phyloP scores from a whole-genome alignment of 257 asterid species.

The Ehretia macrophylla region DNA sequence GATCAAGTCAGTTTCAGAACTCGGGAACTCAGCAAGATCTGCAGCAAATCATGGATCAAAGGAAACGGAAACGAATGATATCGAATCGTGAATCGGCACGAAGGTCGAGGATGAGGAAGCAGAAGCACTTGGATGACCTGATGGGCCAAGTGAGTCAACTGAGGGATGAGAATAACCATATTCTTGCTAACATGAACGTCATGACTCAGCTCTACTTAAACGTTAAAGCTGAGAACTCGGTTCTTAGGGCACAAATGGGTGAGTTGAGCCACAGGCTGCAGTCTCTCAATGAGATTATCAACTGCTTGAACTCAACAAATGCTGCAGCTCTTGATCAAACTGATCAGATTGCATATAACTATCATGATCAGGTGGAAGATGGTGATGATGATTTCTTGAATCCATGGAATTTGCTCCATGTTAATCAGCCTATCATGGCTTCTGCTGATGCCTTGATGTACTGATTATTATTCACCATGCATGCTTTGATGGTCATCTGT shows the following conservation, averaged over 20 bases:
- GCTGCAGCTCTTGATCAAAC: neutral
- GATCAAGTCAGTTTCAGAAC: constrained; percentile 18
- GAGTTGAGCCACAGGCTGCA: constrained; percentile 43
- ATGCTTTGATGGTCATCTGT: neutral
- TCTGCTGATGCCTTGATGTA: constrained; percentile 40
- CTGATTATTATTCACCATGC: constrained; percentile 11
- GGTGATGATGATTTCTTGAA: constrained; percentile 25
- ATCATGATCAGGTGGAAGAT: constrained; percentile 16
- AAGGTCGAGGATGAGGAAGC: constrained; percentile 37
- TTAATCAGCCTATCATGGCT: constrained; percentile 48
- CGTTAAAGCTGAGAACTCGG: constrained; percentile 28
- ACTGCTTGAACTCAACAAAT: constrained; percentile 19
- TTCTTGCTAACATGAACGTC: constrained; percentile 18
- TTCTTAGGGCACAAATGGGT: constrained; percentile 27
- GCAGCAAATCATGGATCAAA: constrained; percentile 15
- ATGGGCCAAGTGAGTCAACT: constrained; percentile 17
- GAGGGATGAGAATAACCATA: constrained; percentile 21
- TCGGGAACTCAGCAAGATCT: constrained; percentile 19
- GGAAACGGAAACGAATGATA: constrained; percentile 32
- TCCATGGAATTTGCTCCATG: constrained; percentile 43
- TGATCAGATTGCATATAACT: constrained; percentile 3
- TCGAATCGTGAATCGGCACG: constrained; percentile 37
- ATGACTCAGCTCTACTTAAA: constrained; percentile 18
- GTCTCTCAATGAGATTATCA: constrained; percentile 44
- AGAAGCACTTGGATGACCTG: constrained; percentile 27